phyloP scores from a whole-genome alignment of 225 moss, liverwort and hornwort genomes.

The Sphagnum contortum region DNA sequence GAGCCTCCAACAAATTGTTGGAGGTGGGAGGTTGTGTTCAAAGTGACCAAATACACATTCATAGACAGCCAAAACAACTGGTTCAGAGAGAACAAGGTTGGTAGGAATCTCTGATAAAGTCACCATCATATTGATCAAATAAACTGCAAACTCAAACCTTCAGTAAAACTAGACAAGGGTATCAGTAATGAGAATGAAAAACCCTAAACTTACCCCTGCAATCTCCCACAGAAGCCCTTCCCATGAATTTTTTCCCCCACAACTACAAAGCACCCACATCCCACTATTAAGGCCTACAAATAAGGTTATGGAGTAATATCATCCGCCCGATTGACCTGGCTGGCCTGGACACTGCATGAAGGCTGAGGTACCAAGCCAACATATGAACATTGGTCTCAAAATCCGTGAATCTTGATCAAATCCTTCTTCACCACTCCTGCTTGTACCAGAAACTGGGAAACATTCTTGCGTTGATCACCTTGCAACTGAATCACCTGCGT shows the following conservation, averaged over 20 bases:
- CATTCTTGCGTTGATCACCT: slow-evolving; percentile 88
- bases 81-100: too few relatives aligned
- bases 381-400: slow-evolving; percentile 21
- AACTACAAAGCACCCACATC: slow-evolving; percentile 40
- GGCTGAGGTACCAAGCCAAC: slow-evolving; percentile 10
- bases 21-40: too few relatives aligned
- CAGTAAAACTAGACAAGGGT: neutral
- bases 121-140: too few relatives aligned
- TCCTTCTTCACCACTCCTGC: slow-evolving; percentile 94
- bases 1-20: too few relatives aligned
- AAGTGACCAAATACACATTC: too few relatives aligned
- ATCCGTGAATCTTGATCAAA: slow-evolving; percentile 93
- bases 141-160: too few relatives aligned
- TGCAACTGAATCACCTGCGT: slow-evolving; percentile 76
- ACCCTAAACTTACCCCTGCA: neutral
- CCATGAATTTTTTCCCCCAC: neutral
- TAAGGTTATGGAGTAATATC: neutral
- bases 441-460: slow-evolving; percentile 80
- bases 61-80: too few relatives aligned
- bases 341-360: slow-evolving; percentile 5
- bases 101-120: too few relatives aligned
- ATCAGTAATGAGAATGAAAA: neutral
- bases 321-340: slow-evolving; percentile 5
- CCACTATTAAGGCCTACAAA: neutral
- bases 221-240: neutral